These are phyloP conservation scores for Nakazawaea populi DNA, from an alignment of 805 yeast species.

Conservation along the genomic window DNA sequence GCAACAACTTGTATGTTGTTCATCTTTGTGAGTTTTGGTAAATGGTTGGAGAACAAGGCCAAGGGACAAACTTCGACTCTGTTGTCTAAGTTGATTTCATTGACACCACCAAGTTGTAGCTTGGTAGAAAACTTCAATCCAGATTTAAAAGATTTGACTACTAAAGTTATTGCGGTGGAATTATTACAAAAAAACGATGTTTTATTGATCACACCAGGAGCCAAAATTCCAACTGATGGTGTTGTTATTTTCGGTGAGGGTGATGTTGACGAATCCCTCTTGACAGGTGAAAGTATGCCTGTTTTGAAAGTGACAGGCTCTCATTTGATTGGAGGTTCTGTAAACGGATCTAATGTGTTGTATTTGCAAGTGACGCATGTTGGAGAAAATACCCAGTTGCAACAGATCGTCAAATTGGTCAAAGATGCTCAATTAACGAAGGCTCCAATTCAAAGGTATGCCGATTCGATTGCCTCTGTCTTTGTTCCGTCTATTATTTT, in stretches of 20 bases:
- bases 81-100: constrained; percentile 68
- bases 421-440: constrained; percentile 83
- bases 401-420: constrained; percentile 81
- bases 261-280: constrained; percentile 80
- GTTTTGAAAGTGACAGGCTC: constrained; percentile 59
- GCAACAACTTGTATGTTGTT: constrained; percentile 86
- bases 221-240: constrained; percentile 91
- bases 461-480: constrained; percentile 77
- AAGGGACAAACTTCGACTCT: constrained; percentile 93
- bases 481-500: constrained; percentile 75
- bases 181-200: constrained; percentile 73
- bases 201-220: constrained; percentile 78
- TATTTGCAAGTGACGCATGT: constrained; percentile 63
- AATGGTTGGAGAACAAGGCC: constrained; percentile 86
- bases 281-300: constrained; percentile 89
- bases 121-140: constrained; percentile 40
- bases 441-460: constrained; percentile 88
- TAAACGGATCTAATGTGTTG: constrained; percentile 72
- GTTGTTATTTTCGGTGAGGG: constrained; percentile 68
- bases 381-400: constrained; percentile 80
- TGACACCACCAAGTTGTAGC: constrained; percentile 73
- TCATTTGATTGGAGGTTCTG: constrained; percentile 80
- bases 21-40: constrained; percentile 81
- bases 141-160: constrained; percentile 20
- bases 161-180: constrained; percentile 60